Conservation (phyloP, 495 filamentous ascomycete genomes). For the Xylaria curta region DNA sequence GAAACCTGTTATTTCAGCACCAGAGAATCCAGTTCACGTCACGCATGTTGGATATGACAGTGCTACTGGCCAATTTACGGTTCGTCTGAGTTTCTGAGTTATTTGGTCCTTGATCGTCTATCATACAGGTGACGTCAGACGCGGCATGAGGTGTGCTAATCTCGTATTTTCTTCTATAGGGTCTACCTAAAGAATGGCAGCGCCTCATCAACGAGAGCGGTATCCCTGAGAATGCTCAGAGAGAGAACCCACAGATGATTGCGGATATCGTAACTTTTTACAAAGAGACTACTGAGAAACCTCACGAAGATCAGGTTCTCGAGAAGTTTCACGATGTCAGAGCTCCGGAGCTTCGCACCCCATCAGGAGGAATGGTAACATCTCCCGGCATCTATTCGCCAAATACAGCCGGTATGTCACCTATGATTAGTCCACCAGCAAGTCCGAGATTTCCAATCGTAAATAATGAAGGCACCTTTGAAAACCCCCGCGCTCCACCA, state of each 20-base stretch:
- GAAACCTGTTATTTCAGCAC: conserved; percentile 89
- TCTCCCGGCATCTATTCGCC: conserved; percentile 55
- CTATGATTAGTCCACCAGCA: conserved; percentile 79
- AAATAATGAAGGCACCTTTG: conserved; percentile 91
- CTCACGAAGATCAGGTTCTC: conserved; percentile 83
- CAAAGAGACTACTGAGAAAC: conserved; percentile 85
- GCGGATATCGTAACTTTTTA: conserved; percentile 96
- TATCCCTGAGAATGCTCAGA: conserved; percentile 93
- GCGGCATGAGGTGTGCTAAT: conserved; percentile 37
- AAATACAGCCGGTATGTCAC: conserved; percentile 60
- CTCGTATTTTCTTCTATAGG: conserved; percentile 55
- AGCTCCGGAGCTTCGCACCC: conserved; percentile 61
- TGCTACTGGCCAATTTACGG: conserved; percentile 94
- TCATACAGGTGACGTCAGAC: conserved; percentile 29
- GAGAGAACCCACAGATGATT: conserved; percentile 92
- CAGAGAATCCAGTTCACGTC: conserved; percentile 96
- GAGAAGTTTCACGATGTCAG: conserved; percentile 93
- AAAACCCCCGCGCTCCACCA: conserved; percentile 92
- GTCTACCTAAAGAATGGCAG: conserved; percentile 98
- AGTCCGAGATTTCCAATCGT: conserved; percentile 88
- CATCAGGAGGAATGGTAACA: conserved; percentile 49
- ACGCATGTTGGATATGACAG: conserved; percentile 98
- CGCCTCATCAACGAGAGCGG: conserved; percentile 92
- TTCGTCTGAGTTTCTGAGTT: conserved; percentile 53
- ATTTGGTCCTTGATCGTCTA: background rate